Evolutionary conservation across 768 basidiomycete genomes (phyloP).

Genomic region (Mycena olivaceomarginata): DNA sequence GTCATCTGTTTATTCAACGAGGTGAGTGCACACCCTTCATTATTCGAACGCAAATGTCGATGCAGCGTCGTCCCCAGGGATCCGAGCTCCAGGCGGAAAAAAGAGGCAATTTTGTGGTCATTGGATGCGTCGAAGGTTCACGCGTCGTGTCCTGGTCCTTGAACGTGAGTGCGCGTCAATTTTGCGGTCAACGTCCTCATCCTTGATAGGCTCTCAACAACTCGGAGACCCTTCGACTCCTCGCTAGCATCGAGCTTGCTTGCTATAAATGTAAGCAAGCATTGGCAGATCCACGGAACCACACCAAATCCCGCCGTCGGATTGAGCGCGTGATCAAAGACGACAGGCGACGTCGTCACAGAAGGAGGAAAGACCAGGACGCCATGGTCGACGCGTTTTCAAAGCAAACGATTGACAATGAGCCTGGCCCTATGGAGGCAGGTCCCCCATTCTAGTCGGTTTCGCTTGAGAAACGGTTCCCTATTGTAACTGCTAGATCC

Average conservation of each 20-base stretch:
- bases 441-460: conserved; percentile 47
- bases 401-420: conserved; percentile 65
- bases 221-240: conserved; percentile 86
- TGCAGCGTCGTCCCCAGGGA: conserved; percentile 57
- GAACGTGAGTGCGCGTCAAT: conserved; percentile 71
- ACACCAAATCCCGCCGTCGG: conserved; percentile 79
- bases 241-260: conserved; percentile 90
- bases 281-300: conserved; percentile 79
- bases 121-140: conserved; percentile 82
- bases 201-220: conserved; percentile 82
- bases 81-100: conserved; percentile 90
- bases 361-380: conserved; percentile 89
- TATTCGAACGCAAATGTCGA: conserved; percentile 11
- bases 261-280: conserved; percentile 87
- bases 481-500: conserved; percentile 37
- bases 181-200: conserved; percentile 29
- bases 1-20: conserved; percentile 83
- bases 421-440: conserved; percentile 49
- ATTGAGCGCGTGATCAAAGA: conserved; percentile 91
- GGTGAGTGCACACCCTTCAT: conserved; percentile 60
- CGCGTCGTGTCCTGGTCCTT: conserved; percentile 91
- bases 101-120: conserved; percentile 91
- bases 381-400: conserved; percentile 89
- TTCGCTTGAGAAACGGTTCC: conserved; percentile 3
- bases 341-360: conserved; percentile 87